These are phyloP conservation scores for Boeremia exigua DNA, from an alignment of 2,329 filamentous ascomycete species.

Conservation along the genomic window DNA sequence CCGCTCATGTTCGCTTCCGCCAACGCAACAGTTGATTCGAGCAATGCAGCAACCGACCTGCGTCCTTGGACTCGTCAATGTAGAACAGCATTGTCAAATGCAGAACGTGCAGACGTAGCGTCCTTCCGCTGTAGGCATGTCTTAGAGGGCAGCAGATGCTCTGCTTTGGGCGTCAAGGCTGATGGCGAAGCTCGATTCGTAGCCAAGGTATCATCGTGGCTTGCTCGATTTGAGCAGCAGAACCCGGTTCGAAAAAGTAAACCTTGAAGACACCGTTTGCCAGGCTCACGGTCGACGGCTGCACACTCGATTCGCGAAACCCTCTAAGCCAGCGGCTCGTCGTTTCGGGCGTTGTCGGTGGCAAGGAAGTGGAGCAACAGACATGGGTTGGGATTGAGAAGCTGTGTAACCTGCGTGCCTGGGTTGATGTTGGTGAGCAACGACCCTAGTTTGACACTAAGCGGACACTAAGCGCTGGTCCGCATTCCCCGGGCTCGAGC, in stretches of 20 bases:
- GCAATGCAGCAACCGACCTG: slow-evolving; percentile 19
- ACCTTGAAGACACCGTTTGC: slow-evolving; percentile 26
- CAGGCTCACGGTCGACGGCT: slow-evolving; percentile 32
- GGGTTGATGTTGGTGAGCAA: slow-evolving; percentile 1
- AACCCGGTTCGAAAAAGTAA: slow-evolving; percentile 22
- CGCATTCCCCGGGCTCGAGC: slow-evolving; percentile 29
- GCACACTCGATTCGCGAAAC: slow-evolving; percentile 28
- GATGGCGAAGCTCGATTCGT: slow-evolving; percentile 27
- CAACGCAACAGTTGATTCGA: slow-evolving; percentile 23
- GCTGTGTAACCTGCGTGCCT: slow-evolving; percentile 12
- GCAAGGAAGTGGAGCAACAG: slow-evolving; percentile 14
- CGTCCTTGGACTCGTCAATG: slow-evolving; percentile 20
- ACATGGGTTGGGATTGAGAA: slow-evolving; percentile 1
- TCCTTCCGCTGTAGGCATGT: slow-evolving; percentile 9
- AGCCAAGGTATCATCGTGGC: slow-evolving; percentile 33
- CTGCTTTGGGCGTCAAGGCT: slow-evolving; percentile 20
- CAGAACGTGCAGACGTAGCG: slow-evolving; percentile 34
- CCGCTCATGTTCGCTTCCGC: slow-evolving; percentile 26
- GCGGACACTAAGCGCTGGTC: slow-evolving; percentile 10
- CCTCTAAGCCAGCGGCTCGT: slow-evolving; percentile 21
- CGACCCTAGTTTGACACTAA: slow-evolving; percentile 1
- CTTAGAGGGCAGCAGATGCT: slow-evolving; percentile 13
- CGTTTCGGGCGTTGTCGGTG: slow-evolving; percentile 22
- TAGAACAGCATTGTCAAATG: slow-evolving; percentile 31
- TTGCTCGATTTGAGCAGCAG: slow-evolving; percentile 10